Conservation (phyloP, 2,329 filamentous ascomycete species). For the Fusarium paranaense region DNA sequence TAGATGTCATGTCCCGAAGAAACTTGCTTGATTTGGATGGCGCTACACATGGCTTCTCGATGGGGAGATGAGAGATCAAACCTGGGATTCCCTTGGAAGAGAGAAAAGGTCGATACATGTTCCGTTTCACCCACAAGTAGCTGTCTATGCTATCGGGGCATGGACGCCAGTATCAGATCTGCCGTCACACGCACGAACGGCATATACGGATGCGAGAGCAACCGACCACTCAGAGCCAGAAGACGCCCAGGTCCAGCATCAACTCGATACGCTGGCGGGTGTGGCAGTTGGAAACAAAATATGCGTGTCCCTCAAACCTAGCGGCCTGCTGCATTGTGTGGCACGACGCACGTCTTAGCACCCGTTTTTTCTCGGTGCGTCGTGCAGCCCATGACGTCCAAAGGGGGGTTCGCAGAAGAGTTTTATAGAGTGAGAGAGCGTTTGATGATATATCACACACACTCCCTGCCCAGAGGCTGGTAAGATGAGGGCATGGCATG, state of each 20-base stretch:
- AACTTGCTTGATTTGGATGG: neutral
- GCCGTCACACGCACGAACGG: neutral
- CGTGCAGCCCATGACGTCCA: neutral
- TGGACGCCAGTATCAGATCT: neutral
- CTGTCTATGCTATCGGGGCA: neutral
- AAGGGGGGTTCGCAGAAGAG: neutral
- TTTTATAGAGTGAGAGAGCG: neutral
- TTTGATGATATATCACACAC: neutral
- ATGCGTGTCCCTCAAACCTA: neutral
- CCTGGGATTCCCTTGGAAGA: constrained; percentile 7
- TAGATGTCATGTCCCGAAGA: neutral
- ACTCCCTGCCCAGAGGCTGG: neutral
- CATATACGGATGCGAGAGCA: neutral
- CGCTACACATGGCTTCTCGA: neutral
- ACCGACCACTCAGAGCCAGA: neutral
- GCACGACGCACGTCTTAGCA: neutral
- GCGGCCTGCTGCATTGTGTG: neutral
- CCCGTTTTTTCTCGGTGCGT: neutral
- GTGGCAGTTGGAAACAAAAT: neutral
- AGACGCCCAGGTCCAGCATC: neutral
- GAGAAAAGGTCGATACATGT: neutral
- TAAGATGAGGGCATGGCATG: neutral
- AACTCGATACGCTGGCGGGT: neutral
- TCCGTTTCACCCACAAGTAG: neutral
- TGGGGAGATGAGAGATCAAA: neutral